Evolutionary conservation across 345 rosid species (phyloP), one percentile per base, ranked within the genome.

Genomic region (Corchorus olitorius): DNA sequence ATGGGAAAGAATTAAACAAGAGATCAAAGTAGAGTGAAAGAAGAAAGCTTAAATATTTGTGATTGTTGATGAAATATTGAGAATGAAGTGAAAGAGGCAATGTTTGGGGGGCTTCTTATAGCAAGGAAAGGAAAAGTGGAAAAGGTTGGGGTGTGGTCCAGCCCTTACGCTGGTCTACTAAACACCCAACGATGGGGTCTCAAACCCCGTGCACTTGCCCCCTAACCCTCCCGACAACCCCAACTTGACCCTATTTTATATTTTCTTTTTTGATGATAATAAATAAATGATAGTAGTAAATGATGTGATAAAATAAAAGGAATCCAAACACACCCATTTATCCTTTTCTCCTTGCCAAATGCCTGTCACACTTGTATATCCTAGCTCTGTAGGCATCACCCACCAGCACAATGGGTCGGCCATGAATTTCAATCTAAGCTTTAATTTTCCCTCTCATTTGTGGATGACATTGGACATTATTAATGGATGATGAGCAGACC

Each of bases 131-230:
- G 43, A 39, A 39, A 5, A 2, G 2, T 2, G 41, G 41, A 39
- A 69, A 33, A 2, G 65, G 41, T 3, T 60, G 49, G 79, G 49
- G 34, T 3, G 87, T 78, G 87, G 87, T 80, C 87, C 79, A 7
- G 65, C 72, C 84, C 62, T 67, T 1, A 80, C 69, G 67, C 65
- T 89, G 94, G 94, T 91, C 86, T 71, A 70, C 54, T 68, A 85
- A 86, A 88, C 87, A 84, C 82, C 79, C 84, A 86, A 77, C 87
- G 84, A 86, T 88, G 90, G 94, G 91, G 91, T 89, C 79, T 84
- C 73, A 85, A 82, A 81, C 87, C 81, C 82, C 87, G 93, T 83
- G 96, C 83, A 77, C 63, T 89, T 89, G 93, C 88, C 89, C 82
- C 87, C 86, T 64, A 80, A 86, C 87, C 69, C 88, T 83, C 89